Conservation (phyloP, 148 eudicot species). For the Pouteria glomerata region DNA sequence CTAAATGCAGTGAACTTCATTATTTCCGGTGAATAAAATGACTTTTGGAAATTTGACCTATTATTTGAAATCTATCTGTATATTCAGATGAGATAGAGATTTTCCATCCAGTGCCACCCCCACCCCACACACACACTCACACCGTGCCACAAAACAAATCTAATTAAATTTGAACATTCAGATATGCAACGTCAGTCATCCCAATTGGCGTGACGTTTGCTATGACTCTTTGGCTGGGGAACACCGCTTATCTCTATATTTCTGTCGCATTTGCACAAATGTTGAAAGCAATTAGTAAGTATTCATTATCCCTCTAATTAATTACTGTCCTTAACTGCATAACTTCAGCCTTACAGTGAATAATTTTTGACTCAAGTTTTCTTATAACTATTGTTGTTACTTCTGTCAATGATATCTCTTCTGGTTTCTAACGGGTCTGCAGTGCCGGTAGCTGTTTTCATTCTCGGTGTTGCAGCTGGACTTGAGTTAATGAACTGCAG, state of each 20-base stretch:
- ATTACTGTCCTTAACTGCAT: not conserved
- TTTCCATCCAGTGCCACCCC: too few species aligned
- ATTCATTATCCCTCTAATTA: constrained; percentile 6
- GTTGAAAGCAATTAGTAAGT: constrained; percentile 98
- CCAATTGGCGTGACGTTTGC: constrained; percentile 99
- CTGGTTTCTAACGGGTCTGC: constrained; percentile 27
- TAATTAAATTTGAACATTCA: constrained; percentile 24
- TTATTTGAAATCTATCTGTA: constrained; percentile 1
- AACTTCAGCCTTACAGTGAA: not conserved
- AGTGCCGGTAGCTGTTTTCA: constrained; percentile 98
- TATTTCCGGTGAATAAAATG: not conserved
- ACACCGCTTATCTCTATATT: constrained; percentile 95
- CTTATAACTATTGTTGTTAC: not conserved
- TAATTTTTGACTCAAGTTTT: not conserved
- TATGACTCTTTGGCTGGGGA: constrained; percentile 97
- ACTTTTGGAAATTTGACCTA: not conserved
- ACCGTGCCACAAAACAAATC: not conserved
- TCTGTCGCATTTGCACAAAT: constrained; percentile 99
- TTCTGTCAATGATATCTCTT: constrained; percentile 14
- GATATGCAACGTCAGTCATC: constrained; percentile 81
- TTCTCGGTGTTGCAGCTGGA: constrained; percentile 92
- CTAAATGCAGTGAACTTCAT: not conserved
- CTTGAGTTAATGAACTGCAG: constrained; percentile 94
- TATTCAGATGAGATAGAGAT: not conserved
- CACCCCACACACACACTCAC: too few species aligned